Evolutionary conservation across 768 basidiomycete genomes (phyloP).

Genomic region (Boletus pseudopeckii): DNA sequence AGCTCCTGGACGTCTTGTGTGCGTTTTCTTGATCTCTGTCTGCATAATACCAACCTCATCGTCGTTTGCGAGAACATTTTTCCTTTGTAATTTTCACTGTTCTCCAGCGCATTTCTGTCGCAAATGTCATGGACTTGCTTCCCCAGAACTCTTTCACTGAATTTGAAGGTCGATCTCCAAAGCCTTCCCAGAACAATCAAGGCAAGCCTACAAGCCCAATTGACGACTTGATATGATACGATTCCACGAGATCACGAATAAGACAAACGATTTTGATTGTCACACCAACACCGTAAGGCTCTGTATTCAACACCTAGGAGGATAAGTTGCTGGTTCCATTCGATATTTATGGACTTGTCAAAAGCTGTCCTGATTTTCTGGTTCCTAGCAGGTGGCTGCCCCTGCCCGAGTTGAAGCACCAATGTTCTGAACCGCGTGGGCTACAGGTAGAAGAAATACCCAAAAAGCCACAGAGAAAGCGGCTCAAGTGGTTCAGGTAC

Average conservation of each 20-base stretch:
- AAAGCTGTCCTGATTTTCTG: background rate
- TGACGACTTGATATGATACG: background rate
- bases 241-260: background rate
- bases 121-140: background rate
- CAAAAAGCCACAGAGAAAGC: background rate
- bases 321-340: background rate
- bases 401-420: background rate
- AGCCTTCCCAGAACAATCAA: background rate
- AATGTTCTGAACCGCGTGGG: background rate
- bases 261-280: background rate
- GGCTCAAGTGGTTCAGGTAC: background rate
- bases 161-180: background rate
- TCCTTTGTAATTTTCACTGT: background rate
- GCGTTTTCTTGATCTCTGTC: background rate
- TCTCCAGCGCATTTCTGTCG: background rate
- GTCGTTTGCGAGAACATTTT: background rate
- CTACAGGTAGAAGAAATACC: background rate
- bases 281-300: background rate
- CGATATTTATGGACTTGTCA: background rate
- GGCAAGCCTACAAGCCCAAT: background rate
- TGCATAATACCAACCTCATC: background rate
- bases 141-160: background rate
- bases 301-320: background rate
- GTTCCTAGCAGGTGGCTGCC: background rate
- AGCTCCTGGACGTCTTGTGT: background rate